Percentiles rank a stretch among this genome's conserved stretches.
Conservation (phyloP, 306 rosid species). For the Inga laurina region DNA sequence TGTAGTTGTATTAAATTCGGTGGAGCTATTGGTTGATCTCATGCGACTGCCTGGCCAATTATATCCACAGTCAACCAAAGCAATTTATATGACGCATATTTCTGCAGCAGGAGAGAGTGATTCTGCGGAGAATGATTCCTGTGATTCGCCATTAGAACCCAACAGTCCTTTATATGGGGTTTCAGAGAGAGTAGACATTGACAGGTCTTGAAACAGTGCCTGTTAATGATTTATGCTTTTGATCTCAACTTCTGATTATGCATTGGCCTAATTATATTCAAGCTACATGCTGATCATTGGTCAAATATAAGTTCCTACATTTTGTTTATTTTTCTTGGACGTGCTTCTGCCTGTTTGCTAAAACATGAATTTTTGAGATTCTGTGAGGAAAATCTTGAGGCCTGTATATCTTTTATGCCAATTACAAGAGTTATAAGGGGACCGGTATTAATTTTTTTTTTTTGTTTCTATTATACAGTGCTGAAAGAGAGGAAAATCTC, state of each 20-base stretch:
- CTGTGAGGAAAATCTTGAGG: constrained; percentile 14
- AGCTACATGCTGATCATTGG: constrained; percentile 15
- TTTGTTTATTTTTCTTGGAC: neutral
- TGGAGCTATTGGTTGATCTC: constrained; percentile 90
- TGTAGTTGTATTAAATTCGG: constrained; percentile 76
- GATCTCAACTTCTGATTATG: constrained; percentile 29
- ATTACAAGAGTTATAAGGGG: constrained; percentile 25
- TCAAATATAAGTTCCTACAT: constrained; percentile 23
- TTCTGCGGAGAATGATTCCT: constrained; percentile 99
- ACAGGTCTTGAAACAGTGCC: constrained; percentile 44
- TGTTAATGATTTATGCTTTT: constrained; percentile 13
- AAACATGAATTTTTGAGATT: constrained; percentile 26
- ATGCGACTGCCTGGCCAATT: constrained; percentile 97
- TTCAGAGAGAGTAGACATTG: constrained; percentile 77
- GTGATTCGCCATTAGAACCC: constrained; percentile 99
- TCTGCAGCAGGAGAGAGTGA: constrained; percentile 99
- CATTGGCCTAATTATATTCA: constrained; percentile 25
- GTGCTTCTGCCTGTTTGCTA: neutral
- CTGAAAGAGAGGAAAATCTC: constrained; percentile 80
- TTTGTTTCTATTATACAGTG: constrained; percentile 46
- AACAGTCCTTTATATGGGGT: constrained; percentile 95
- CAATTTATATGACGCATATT: constrained; percentile 87
- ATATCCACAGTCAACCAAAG: constrained; percentile 78
- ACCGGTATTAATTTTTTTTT: constrained; percentile 30
- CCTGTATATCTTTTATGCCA: constrained; percentile 26